Evolutionary conservation across 805 yeast genomes (phyloP), one percentile per base, ranked within the genome.

Genomic region (Barnettozyma vustinii): DNA sequence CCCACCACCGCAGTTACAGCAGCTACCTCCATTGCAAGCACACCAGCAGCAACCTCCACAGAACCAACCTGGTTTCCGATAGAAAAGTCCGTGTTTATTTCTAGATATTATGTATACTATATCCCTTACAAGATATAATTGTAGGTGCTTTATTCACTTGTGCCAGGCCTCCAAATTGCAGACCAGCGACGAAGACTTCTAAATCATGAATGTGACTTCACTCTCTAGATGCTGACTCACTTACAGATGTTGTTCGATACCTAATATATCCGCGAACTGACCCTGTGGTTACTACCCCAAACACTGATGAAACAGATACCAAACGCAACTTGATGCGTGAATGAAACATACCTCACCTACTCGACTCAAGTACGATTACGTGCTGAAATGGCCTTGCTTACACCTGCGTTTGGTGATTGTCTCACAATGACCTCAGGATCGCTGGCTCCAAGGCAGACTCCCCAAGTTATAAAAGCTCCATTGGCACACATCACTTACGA

Each of bases 31-130:
- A 15, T n/a, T 40, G 32, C 18, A 20, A 42, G 18, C 16, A 21
- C 48, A 40, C 21, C 53, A 46, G 16, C 40, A 40, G 5, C 47
- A 37, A 15, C 43, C 13, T 10, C 42, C 19, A n/a, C 48, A 21
- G 39, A 36, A 36, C 21, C 12, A 36, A 9, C 39, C 20, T 16
- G 39, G 21, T 2, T 36, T 36, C 39, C 21, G 16, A 19, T 36
- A 19, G 21, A 36, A 9, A 19, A 19, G 6, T n/a, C 37, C 5
- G 21, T 18, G 21, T 21, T 21, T 37, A 21, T 18, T 37, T 37
- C 26, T 37, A 37, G 27, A 21, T 2, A 37, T 37, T 37, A 13
- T 37, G 41, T 37, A 37, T 21, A 37, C n/a, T 37, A 36, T 21
- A 12, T n/a, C 18, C 19, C 19, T 5, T 33, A 3, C 19, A n/a